Evolutionary conservation across 1,284 basidiomycete species (phyloP), one percentile per base, ranked within the genome.

Genomic region (Mycena citricolor): DNA sequence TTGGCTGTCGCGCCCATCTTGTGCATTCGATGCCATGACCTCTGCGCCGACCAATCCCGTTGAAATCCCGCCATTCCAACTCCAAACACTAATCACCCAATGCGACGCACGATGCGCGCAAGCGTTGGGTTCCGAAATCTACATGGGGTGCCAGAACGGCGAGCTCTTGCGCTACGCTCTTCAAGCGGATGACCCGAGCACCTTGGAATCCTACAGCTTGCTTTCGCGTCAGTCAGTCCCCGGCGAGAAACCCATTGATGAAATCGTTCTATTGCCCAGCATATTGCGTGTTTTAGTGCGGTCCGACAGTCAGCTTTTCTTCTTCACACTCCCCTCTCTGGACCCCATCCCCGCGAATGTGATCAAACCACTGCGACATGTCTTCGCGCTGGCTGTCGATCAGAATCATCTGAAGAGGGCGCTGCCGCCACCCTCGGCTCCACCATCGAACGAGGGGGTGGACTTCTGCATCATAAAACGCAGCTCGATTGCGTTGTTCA

Each of bases 401-500:
- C 82, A 93, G 37, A 73, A 82, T 34, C 86, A 90, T 48, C 70
- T 89, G 36, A 70, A 68, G 23, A 74, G 81, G 12, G 71, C 74
- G 0, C 64, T 73, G 0, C 69, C 76, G 5, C 64, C 74, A 5
- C 59, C 63, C 14, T 61, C 67, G 33, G 64, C 68, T 25, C 63
- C 65, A 11, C 58, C 66, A 1, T 57, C 61, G 21, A 65, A 71
- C 7, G 78, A 82, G 2, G 74, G 83, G 0, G 77, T 92, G 34
- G 86, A 88, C 4, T 77, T 95, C 47, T 90, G 83, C 51, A 77
- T 90, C 3, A 80, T 94, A 45, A 87, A 90, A 58, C 72, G 87
- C 16, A 79, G 61, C 28, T 70, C 76, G 0, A 79, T 95, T 32
- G 75, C 77, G 1, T 67, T 93, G 53, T 90, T 82, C 56, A 77